Evolutionary conservation across 106 monocot genomes (phyloP), one percentile per base, ranked within the genome.

Genomic region (Allium sativum): DNA sequence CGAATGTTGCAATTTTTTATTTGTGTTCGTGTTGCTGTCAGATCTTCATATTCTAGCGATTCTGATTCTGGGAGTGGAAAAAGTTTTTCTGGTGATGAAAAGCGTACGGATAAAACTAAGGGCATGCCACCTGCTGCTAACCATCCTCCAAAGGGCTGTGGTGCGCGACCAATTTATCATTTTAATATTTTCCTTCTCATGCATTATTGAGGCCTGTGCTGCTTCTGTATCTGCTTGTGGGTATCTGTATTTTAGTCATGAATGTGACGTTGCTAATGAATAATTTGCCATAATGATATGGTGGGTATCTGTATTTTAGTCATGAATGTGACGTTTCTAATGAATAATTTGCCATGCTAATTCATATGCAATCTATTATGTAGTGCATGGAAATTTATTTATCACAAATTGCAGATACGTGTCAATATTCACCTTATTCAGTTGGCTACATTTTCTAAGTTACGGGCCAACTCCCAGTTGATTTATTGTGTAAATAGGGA

Each of bases 31-130:
- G 44, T 73, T 17, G 14, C 41, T 12, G 45, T 0, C 21, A 81
- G 77, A 55, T 52, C 55, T 10, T 69, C 54, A 10, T 52, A 44
- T 65, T 69, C 69, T 7, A 77, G 70, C 73, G 57, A 58, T 65
- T 70, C 72, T 18, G 65, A 64, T 21, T 65, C 72, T 64, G 73
- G 41, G 13, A 62, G 51, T 53, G 55, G 42, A 10, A 53, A 44
- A 18, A 77, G 69, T 50, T 57, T 56, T 47, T 62, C 73, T 53
- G 81, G 70, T 57, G 41, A 41, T 68, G 73, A 73, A 70, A 70
- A 57, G 52, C 21, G 11, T 71, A 22, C 50, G 22, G 10, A 53
- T 57, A 68, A 58, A 62, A 45, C 15, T 10, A 71, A 68, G n/a
- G 10, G 4, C 13, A 42, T 42, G 9, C 62, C 22, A 51, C 56